Conservation (phyloP, 106 monocot species). For the Platanthera guangdongensis region DNA sequence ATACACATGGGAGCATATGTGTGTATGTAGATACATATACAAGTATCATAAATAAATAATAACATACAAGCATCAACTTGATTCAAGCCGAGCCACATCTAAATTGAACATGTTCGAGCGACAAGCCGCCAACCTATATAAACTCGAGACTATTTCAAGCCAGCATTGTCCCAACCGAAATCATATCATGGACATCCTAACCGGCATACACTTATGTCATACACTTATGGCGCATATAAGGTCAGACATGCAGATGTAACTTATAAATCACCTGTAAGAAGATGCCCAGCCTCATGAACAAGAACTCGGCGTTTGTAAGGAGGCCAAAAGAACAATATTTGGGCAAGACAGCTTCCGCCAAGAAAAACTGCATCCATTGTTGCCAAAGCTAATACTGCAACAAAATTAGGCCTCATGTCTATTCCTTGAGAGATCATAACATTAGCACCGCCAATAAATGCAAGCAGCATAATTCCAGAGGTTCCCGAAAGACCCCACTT, state of each 20-base stretch:
- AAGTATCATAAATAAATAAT: too few species aligned
- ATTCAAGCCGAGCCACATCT: background rate
- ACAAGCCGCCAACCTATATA: too few species aligned
- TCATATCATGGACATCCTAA: too few species aligned
- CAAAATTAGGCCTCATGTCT: conserved; percentile 82
- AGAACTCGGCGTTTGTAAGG: conserved; percentile 77
- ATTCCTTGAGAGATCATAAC: conserved; percentile 75
- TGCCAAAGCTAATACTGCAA: conserved; percentile 56
- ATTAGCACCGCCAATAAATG: conserved; percentile 62
- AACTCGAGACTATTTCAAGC: too few species aligned
- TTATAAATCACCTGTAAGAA: conserved; percentile 55
- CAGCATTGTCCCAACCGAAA: too few species aligned
- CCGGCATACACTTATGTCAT: too few species aligned
- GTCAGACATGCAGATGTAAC: background rate
- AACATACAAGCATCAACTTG: too few species aligned
- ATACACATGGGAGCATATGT: too few species aligned
- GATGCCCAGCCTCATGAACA: conserved; percentile 98
- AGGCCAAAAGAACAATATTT: conserved; percentile 84
- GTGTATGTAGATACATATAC: too few species aligned
- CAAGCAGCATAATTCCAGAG: conserved; percentile 45
- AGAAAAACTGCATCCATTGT: conserved; percentile 78
- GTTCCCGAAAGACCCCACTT: conserved; percentile 87
- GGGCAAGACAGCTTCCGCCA: conserved; percentile 86
- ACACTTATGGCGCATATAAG: too few species aligned
- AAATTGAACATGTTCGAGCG: too few species aligned